Percentiles rank a stretch among this genome's conserved stretches.
Evolutionary conservation across 208 protist genomes (phyloP).

Genomic region (Lotmaria passim): DNA sequence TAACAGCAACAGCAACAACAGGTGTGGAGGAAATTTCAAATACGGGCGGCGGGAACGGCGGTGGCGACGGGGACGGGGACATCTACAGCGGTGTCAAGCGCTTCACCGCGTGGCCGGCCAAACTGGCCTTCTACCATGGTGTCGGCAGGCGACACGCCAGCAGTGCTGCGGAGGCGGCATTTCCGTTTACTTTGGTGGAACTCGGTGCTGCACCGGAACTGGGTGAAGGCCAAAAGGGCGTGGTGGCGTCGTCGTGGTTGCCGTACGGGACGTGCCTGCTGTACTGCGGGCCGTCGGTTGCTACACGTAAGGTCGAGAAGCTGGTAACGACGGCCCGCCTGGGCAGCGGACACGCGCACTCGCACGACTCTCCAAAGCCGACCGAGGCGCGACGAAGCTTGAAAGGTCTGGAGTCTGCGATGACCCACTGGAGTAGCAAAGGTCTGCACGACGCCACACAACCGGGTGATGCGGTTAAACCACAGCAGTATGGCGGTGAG

Average conservation of each 20-base stretch:
- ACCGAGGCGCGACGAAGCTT: too few species aligned
- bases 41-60: too few species aligned
- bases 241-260: constrained; percentile 59
- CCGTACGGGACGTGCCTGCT: constrained; percentile 85
- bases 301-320: constrained; percentile 62
- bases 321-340: constrained; percentile 21
- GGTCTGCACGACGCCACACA: too few species aligned
- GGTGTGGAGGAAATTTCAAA: too few species aligned
- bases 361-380: not conserved
- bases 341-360: not conserved
- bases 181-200: constrained; percentile 80
- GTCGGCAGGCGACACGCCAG: constrained; percentile 69
- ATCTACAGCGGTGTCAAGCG: constrained; percentile 56
- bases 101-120: constrained; percentile 61
- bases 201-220: constrained; percentile 63
- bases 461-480: not conserved
- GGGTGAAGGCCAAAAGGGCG: constrained; percentile 61
- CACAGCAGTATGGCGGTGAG: constrained; percentile 4
- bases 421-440: too few species aligned
- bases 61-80: constrained; percentile 11
- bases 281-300: constrained; percentile 70
- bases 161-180: constrained; percentile 46
- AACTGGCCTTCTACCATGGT: constrained; percentile 75
- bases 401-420: too few species aligned
- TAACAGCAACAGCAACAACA: too few species aligned